These are phyloP conservation scores for Lactifluus piperatus DNA, from an alignment of 768 basidiomycete genomes.

Conservation along the genomic window DNA sequence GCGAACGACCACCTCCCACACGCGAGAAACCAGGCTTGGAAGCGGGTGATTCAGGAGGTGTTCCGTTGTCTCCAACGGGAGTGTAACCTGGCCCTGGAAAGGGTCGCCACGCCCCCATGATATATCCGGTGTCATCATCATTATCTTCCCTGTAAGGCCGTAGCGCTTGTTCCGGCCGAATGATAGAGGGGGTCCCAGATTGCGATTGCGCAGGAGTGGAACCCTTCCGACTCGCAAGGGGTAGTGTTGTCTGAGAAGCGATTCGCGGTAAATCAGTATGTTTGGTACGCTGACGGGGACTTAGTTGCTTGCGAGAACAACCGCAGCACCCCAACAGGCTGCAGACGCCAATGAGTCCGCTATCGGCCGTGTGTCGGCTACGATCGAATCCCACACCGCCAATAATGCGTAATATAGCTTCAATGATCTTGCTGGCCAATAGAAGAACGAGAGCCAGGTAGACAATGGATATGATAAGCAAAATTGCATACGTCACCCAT, in stretches of 20 bases:
- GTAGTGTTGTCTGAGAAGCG: conserved; percentile 11
- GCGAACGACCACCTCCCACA: conserved; percentile 80
- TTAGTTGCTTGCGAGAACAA: conserved; percentile 33
- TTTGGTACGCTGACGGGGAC: conserved; percentile 18
- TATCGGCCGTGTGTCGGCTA: conserved; percentile 69
- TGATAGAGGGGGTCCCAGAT: conserved; percentile 58
- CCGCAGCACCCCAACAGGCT: conserved; percentile 61
- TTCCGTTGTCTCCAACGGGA: conserved; percentile 31
- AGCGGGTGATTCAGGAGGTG: conserved; percentile 22
- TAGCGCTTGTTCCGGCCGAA: conserved; percentile 72
- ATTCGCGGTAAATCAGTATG: conserved; percentile 16
- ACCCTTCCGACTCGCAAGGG: conserved; percentile 20
- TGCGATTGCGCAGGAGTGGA: conserved; percentile 38
- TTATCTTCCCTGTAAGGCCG: conserved; percentile 70
- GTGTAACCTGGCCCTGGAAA: conserved; percentile 48
- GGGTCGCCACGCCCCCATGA: conserved; percentile 93
- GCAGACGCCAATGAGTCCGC: conserved; percentile 81
- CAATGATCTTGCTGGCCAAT: conserved; percentile 76
- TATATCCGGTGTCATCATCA: conserved; percentile 72
- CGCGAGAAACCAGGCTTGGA: conserved; percentile 66
- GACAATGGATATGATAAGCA: conserved; percentile 73
- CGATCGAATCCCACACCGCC: conserved; percentile 79
- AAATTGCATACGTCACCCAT: conserved; percentile 92
- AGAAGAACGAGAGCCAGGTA: conserved; percentile 78
- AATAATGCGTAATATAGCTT: conserved; percentile 70